These are phyloP conservation scores for Emmonsia crescens DNA, from an alignment of 2,329 filamentous ascomycete genomes.

Conservation along the genomic window DNA sequence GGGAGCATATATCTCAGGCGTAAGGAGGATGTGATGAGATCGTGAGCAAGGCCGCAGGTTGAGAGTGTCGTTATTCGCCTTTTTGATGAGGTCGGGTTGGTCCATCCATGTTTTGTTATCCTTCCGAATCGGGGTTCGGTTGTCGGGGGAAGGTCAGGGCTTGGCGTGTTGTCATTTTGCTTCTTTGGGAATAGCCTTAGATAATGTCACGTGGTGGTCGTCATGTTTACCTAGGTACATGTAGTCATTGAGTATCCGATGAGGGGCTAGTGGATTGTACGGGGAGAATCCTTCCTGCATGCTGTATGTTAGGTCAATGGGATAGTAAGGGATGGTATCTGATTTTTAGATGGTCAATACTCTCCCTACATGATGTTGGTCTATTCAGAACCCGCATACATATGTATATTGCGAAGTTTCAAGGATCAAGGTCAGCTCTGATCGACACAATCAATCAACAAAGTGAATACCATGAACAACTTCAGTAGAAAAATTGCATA, in stretches of 20 bases:
- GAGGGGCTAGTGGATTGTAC: too few species aligned
- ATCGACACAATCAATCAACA: background rate
- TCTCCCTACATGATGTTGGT: background rate
- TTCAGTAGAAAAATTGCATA: background rate
- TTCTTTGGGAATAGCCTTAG: background rate
- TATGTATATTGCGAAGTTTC: background rate
- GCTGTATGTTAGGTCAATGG: too few species aligned
- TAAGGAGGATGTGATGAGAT: background rate
- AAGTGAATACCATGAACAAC: too few species aligned
- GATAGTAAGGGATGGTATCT: background rate
- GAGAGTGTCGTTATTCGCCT: background rate
- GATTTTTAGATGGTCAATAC: background rate
- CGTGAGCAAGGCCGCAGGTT: background rate
- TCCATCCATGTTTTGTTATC: constrained; percentile 1
- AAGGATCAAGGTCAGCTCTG: too few species aligned
- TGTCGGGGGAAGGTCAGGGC: background rate
- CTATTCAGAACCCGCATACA: background rate
- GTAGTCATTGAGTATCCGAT: background rate
- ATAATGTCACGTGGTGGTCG: background rate
- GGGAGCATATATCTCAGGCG: background rate
- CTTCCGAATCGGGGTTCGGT: background rate
- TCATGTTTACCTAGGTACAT: too few species aligned
- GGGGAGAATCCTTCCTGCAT: too few species aligned
- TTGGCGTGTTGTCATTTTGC: constrained; percentile 6
- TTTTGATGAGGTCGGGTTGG: background rate